A percentile compares a stretch with the other conserved stretches of the same genome.
Conservation (phyloP, 129 eudicot genomes). For the Artemisia tridentata region DNA sequence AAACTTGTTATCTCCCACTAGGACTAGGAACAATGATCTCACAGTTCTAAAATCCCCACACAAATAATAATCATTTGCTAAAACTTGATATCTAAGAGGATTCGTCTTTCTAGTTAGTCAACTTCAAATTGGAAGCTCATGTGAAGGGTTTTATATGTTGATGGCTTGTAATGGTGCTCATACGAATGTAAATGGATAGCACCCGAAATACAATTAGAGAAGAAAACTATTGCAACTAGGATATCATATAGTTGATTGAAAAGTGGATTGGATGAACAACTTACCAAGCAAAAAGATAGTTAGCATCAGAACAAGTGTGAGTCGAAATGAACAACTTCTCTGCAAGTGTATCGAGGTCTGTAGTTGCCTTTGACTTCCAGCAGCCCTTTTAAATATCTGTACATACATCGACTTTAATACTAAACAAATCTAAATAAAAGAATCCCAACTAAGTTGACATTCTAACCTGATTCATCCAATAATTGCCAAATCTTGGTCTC, state of each 20-base stretch:
- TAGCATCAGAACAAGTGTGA: slow-evolving; percentile 56
- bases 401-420: slow-evolving; percentile 32
- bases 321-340: slow-evolving; percentile 44
- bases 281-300: slow-evolving; percentile 71
- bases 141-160: neutral
- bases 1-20: neutral
- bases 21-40: slow-evolving; percentile 8
- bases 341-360: slow-evolving; percentile 44
- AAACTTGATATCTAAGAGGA: neutral
- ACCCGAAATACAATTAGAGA: neutral
- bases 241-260: neutral
- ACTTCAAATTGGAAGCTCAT: slow-evolving; percentile 3
- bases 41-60: slow-evolving; percentile 5
- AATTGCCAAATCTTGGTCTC: slow-evolving; percentile 39
- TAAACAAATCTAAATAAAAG: neutral
- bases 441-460: slow-evolving; percentile 7
- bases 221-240: neutral
- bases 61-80: neutral
- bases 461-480: slow-evolving; percentile 68
- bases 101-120: slow-evolving; percentile 12
- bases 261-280: slow-evolving; percentile 14
- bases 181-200: neutral
- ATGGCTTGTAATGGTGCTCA: neutral
- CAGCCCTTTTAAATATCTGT: slow-evolving; percentile 55
- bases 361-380: slow-evolving; percentile 57